These are phyloP conservation scores for Orbilia javanica DNA, from an alignment of 2,329 filamentous ascomycete species.

Conservation along the genomic window DNA sequence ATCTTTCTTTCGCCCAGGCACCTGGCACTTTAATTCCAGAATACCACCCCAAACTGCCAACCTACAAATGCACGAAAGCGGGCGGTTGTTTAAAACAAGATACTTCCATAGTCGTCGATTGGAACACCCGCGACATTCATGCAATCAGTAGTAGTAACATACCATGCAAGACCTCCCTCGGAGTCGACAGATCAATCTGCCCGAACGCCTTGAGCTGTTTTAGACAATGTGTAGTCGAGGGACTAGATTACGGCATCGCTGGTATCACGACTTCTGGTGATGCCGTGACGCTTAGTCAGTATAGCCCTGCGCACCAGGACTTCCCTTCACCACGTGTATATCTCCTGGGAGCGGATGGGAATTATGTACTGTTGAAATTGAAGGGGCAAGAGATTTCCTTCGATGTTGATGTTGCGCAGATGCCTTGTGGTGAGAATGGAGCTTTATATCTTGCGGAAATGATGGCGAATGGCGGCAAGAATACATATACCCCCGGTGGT, in stretches of 20 bases:
- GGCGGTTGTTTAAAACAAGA: constrained; percentile 64
- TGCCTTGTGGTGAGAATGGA: constrained; percentile 66
- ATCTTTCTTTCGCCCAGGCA: constrained; percentile 26
- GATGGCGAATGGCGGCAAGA: constrained; percentile 63
- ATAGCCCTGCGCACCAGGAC: constrained; percentile 8
- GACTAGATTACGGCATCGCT: constrained; percentile 34
- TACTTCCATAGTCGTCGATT: constrained; percentile 65
- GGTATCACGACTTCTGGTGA: constrained; percentile 60
- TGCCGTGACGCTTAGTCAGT: constrained; percentile 58
- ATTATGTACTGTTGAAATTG: constrained; percentile 67
- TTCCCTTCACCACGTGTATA: constrained; percentile 67
- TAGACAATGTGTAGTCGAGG: constrained; percentile 32
- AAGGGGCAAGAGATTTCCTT: constrained; percentile 67
- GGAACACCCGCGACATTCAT: constrained; percentile 64
- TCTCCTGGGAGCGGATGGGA: constrained; percentile 65
- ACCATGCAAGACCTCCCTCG: constrained; percentile 21
- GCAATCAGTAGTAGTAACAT: constrained; percentile 32
- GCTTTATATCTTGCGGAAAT: constrained; percentile 66
- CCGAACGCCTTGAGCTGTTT: constrained; percentile 47
- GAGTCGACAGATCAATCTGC: constrained; percentile 25
- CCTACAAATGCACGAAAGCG: constrained; percentile 65
- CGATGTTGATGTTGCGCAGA: constrained; percentile 66
- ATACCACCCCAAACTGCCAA: constrained; percentile 65
- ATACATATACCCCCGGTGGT: constrained; percentile 65
- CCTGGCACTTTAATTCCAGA: constrained; percentile 60